Evolutionary conservation across 2,329 filamentous ascomycete genomes (phyloP), one percentile per base, ranked within the genome.

Genomic region (Exophiala sp.): DNA sequence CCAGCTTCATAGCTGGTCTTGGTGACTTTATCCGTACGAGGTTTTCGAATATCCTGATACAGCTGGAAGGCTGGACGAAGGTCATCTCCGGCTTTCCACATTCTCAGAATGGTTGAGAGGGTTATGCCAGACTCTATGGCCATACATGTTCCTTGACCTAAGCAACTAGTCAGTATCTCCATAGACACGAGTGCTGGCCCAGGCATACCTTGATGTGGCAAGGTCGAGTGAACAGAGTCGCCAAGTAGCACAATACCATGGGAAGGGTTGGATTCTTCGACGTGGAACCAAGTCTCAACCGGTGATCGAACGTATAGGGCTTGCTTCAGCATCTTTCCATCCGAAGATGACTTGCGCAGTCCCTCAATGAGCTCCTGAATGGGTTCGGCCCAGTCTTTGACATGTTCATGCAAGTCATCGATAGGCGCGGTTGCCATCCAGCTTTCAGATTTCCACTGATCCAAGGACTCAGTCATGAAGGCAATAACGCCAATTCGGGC

Each of bases 381-480:
- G 20, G 64, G 62, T 6, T 57, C 58, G n/a, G 63, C 65, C 69
- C 68, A 71, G 47, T 67, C 68, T 14, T 62, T 62, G 20, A 69
- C 65, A 47, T 70, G 68, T 38, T 65, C 65, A 7, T 69, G 59
- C 34, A 71, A 50, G 40, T 61, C 65, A 47, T 68, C 65, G n/a
- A 71, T 68, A 3, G 66, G 65, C 56, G 70, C 65, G 5, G 43
- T 33, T 12, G 43, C 43, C 21, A 46, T 16, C 69, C 69, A 71
- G 32, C 62, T 67, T 54, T 70, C 68, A 6, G 67, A 68, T 16
- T 64, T 67, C 68, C 68, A 71, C 3, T 59, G 42, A 29, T 70
- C 68, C 5, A 71, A 60, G 2, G 68, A 56, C 60, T 71, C 69
- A 5, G 68, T 67, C 68, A 71, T 71, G 40, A 71, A 71, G 3